Evolutionary conservation across 495 filamentous ascomycete species (phyloP).

Genomic region (Neurospora sp.): DNA sequence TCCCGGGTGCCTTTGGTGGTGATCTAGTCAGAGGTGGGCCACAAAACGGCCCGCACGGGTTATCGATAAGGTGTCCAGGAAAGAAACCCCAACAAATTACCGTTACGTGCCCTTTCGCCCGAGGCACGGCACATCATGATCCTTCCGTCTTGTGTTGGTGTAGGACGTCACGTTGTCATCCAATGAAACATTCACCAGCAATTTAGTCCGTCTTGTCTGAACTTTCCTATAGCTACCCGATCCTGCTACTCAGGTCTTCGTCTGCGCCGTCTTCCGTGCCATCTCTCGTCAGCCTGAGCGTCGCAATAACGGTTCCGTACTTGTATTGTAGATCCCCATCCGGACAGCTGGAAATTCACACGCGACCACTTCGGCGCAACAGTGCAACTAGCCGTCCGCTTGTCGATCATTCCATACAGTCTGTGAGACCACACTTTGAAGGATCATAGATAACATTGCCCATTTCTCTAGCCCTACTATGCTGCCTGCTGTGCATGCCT

Average conservation of each 20-base stretch:
- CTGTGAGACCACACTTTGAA: not conserved
- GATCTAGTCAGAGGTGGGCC: conserved; percentile 6
- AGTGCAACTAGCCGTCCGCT: not conserved
- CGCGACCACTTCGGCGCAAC: not conserved
- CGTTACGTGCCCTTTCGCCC: conserved; percentile 10
- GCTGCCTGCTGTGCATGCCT: not conserved
- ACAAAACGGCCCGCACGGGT: conserved; percentile 1
- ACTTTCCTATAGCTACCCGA: not conserved
- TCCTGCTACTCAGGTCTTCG: not conserved
- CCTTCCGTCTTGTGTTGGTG: not conserved
- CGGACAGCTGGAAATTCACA: not conserved
- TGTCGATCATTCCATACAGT: not conserved
- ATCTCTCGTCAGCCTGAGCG: not conserved
- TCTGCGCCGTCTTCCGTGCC: not conserved
- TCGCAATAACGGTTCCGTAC: not conserved
- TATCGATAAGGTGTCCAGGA: conserved; percentile 13
- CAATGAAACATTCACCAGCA: not conserved
- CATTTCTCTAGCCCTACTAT: not conserved
- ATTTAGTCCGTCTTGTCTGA: not conserved
- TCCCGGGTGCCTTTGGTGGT: conserved; percentile 17
- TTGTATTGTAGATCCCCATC: not conserved
- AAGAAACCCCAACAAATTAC: not conserved
- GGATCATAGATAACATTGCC: not conserved
- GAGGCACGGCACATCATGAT: conserved; percentile 2
- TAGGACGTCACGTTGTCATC: not conserved